These are phyloP conservation scores for Aspergillus chevalieri DNA, from an alignment of 2,329 filamentous ascomycete genomes.

Conservation along the genomic window DNA sequence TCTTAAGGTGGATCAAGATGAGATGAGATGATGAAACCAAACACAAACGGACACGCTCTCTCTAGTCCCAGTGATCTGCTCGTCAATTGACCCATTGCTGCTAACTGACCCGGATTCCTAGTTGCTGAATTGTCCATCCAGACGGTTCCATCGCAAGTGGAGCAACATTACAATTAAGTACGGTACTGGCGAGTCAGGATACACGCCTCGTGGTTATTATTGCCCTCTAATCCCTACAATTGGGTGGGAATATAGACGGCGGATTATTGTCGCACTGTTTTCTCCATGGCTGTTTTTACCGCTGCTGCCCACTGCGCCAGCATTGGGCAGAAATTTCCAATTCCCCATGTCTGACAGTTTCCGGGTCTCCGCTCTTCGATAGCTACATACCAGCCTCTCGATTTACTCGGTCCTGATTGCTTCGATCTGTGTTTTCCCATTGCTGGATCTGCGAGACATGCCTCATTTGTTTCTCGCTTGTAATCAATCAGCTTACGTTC, in stretches of 20 bases:
- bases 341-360: constrained; percentile 3
- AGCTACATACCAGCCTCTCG: constrained; percentile 9
- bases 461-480: background rate
- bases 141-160: background rate
- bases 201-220: no score
- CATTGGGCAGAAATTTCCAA: constrained; percentile 25
- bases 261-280: background rate
- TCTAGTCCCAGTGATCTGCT: background rate
- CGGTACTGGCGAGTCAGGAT: no score
- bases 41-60: no score
- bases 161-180: background rate
- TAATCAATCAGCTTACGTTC: background rate
- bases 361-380: background rate
- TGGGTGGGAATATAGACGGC: no score
- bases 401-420: background rate
- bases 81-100: background rate
- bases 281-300: background rate
- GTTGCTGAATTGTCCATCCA: constrained; percentile 4
- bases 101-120: background rate
- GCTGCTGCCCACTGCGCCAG: constrained; percentile 11
- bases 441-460: constrained; percentile 4
- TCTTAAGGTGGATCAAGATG: background rate
- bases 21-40: background rate
- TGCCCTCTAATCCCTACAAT: no score
- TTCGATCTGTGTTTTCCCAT: background rate